phyloP scores from a whole-genome alignment of 768 basidiomycete genomes.

The Gloeopeniophorella convolvens region DNA sequence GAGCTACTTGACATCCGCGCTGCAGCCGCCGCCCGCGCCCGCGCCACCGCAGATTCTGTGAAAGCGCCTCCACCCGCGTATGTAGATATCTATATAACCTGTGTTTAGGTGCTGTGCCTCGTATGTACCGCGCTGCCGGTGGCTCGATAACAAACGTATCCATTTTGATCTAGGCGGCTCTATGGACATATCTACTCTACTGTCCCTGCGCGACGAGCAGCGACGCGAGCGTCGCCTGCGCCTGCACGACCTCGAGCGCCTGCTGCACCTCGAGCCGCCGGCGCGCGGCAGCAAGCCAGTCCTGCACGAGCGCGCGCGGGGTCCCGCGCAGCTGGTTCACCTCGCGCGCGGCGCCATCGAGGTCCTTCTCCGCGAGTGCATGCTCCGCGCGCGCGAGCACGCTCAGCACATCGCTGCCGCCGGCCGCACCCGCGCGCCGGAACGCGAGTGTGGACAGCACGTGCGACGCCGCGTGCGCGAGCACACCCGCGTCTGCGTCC shows the following conservation, averaged over 20 bases:
- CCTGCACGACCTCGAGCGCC: slow-evolving; percentile 79
- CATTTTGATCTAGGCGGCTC: slow-evolving; percentile 10
- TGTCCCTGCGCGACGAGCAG: slow-evolving; percentile 53
- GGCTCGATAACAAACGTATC: neutral
- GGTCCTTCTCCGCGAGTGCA: slow-evolving; percentile 85
- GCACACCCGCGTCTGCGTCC: slow-evolving; percentile 79
- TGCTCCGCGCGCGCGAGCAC: slow-evolving; percentile 86
- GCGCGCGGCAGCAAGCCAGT: slow-evolving; percentile 91
- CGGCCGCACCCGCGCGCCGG: slow-evolving; percentile 68
- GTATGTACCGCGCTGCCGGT: neutral
- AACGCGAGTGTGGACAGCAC: slow-evolving; percentile 72
- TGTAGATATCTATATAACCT: neutral
- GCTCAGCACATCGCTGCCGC: slow-evolving; percentile 80
- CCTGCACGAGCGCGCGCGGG: slow-evolving; percentile 62
- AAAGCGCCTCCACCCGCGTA: neutral
- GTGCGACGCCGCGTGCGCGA: slow-evolving; percentile 81
- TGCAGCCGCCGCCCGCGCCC: neutral
- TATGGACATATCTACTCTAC: slow-evolving; percentile 9
- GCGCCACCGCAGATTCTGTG: too few species aligned
- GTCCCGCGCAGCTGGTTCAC: slow-evolving; percentile 85
- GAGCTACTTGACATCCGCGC: slow-evolving; percentile 4
- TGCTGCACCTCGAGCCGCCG: slow-evolving; percentile 86
- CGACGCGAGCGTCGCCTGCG: slow-evolving; percentile 79
- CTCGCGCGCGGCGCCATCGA: slow-evolving; percentile 85
- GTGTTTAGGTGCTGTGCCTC: neutral